Conservation (phyloP, 768 basidiomycete genomes). For the Termitomyces sp. region DNA sequence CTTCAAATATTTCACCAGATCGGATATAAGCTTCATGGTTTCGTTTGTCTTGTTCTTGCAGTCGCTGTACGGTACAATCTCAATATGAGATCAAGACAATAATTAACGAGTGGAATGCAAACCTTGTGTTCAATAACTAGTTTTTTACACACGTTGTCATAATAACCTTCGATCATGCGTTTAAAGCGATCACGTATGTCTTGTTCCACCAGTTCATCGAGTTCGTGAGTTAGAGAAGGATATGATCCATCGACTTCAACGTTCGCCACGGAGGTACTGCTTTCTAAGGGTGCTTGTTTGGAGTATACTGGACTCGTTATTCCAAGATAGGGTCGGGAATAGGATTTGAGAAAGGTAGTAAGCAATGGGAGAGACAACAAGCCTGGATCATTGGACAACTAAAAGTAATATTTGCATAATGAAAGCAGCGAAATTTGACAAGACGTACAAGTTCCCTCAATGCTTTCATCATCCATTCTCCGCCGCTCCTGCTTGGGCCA, state of each 20-base stretch:
- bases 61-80: conserved; percentile 48
- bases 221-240: conserved; percentile 41
- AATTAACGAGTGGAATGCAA: conserved; percentile 16
- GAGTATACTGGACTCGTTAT: conserved; percentile 45
- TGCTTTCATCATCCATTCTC: conserved; percentile 87
- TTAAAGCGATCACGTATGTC: conserved; percentile 87
- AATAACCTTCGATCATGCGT: conserved; percentile 92
- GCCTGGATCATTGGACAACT: conserved; percentile 88
- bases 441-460: conserved; percentile 77
- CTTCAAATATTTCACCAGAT: conserved; percentile 98
- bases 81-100: neutral
- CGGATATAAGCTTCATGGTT: conserved; percentile 99
- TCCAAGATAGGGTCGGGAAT: conserved; percentile 86
- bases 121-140: conserved; percentile 90
- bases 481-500: conserved; percentile 63
- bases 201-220: conserved; percentile 76
- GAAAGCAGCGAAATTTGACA: neutral
- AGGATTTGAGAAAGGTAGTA: conserved; percentile 91
- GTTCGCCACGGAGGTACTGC: conserved; percentile 46
- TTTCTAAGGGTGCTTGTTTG: conserved; percentile 55
- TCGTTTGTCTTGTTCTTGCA: conserved; percentile 94
- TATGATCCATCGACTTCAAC: conserved; percentile 30
- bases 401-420: conserved; percentile 10
- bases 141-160: conserved; percentile 88
- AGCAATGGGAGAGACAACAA: conserved; percentile 87